Evolutionary conservation across 1,284 basidiomycete species (phyloP).

Genomic region (Malassezia sp.): DNA sequence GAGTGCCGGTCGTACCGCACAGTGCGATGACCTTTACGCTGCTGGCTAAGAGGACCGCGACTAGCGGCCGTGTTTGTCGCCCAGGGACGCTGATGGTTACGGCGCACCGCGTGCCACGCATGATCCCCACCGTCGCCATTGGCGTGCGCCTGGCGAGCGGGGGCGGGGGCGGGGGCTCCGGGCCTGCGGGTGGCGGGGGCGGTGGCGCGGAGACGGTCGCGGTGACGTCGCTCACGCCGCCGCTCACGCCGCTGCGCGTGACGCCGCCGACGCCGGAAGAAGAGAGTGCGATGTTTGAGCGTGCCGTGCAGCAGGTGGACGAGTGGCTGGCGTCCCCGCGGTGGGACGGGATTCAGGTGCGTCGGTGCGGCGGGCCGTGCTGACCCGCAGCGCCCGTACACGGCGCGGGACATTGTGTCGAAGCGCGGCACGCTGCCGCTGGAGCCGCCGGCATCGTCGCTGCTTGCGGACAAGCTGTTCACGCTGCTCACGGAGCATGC

Average conservation of each 20-base stretch:
- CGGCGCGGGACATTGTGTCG: constrained; percentile 63
- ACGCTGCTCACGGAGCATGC: constrained; percentile 57
- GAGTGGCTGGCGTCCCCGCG: constrained; percentile 65
- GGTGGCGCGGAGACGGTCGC: constrained; percentile 36
- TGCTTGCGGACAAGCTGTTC: constrained; percentile 73
- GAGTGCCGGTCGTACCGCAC: too few species aligned
- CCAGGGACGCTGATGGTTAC: too few species aligned
- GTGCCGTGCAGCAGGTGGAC: constrained; percentile 57
- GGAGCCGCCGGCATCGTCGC: constrained; percentile 59
- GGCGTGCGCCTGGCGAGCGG: too few species aligned
- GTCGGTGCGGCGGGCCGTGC: too few species aligned
- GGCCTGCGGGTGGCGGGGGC: too few species aligned
- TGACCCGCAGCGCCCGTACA: constrained; percentile 64
- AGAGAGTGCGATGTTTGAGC: constrained; percentile 59
- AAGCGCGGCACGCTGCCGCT: constrained; percentile 79
- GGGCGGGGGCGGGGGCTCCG: too few species aligned
- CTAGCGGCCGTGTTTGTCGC: too few species aligned
- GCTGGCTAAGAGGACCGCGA: too few species aligned
- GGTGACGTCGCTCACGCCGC: constrained; percentile 51
- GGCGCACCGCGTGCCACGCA: too few species aligned
- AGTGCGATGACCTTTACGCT: too few species aligned
- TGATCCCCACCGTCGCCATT: too few species aligned
- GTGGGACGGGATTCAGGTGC: constrained; percentile 57
- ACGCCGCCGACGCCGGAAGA: constrained; percentile 57
- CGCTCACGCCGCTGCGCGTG: constrained; percentile 54